Percentiles rank a stretch among this genome's conserved stretches.
phyloP scores from a whole-genome alignment of 2,329 filamentous ascomycete species.

The Alternaria conjuncta region DNA sequence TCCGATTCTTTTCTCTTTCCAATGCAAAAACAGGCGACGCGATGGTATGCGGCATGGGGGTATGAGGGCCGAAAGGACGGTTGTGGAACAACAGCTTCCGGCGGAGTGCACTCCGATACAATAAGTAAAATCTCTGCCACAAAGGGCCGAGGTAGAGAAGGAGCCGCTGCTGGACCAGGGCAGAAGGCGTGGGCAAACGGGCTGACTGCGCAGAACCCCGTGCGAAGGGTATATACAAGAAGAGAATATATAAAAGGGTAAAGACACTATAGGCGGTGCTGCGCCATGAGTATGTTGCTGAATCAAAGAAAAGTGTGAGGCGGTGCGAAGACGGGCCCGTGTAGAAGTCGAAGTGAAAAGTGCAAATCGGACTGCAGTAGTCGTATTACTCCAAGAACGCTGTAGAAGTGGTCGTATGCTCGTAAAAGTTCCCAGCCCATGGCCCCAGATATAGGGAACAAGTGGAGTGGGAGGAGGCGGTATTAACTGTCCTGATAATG shows the following conservation, averaged over 20 bases:
- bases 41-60: not conserved
- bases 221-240: conserved; percentile 21
- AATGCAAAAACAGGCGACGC: not conserved
- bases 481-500: not conserved
- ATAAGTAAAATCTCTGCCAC: not conserved
- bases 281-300: conserved; percentile 3
- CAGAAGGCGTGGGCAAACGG: not conserved
- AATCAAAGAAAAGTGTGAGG: not conserved
- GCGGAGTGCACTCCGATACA: not conserved
- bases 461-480: not conserved
- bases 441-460: not conserved
- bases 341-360: not conserved
- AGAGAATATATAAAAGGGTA: conserved; percentile 1
- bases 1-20: conserved; percentile 1
- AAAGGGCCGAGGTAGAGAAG: not conserved
- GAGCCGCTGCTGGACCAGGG: conserved; percentile 1
- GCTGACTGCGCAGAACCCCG: not conserved
- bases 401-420: conserved; percentile 1
- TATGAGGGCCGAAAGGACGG: not conserved
- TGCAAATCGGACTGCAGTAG: not conserved
- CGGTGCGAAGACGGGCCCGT: not conserved
- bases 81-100: not conserved
- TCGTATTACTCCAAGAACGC: conserved; percentile 2
- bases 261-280: conserved; percentile 14
- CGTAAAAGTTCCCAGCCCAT: not conserved